Base-by-base conservation (phyloP, 805 yeast species). In the Candida michaelii region DNA sequence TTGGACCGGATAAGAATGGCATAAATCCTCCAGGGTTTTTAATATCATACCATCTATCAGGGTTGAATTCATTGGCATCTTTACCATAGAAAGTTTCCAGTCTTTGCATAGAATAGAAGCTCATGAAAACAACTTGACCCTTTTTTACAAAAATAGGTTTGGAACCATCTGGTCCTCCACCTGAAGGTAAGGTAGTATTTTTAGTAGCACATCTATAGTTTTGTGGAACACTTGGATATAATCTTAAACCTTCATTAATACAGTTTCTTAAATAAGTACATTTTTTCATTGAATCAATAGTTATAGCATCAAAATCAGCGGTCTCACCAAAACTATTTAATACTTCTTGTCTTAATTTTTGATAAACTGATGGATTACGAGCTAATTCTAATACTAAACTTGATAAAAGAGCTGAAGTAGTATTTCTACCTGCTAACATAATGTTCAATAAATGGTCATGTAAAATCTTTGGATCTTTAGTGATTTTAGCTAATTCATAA, bases 1-100 rank as follows among this genome's bases (percentile, higher is more conserved):
- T 59, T 17, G 81, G 81, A 3, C 82, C 82, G 30, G 80, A 79
- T 47, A 74, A 74, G 57, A 76, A 76, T 21, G 80, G 80, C 39
- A 76, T 58, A 55, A 69, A 76, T 9, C 72, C 74, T 76, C 80
- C 74, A 2, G 73, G 69, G 39, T 63, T 58, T 40, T 53, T 54
- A 46, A 65, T 66, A 24, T 51, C 53, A 30, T 60, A 64, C 81
- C 81, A 77, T 44, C 82, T 63, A 47, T 71, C 77, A 6, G 82
- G 82, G 23, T 66, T 58, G 56, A 74, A 76, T 42, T 55, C 66
- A 19, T 52, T 46, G 14, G 77, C 73, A 43, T 76, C 79, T 27
- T 62, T 58, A 29, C 81, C 80, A 62, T 71, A 76, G 51, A 54
- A 53, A 25, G 50, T 59, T 41, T 56, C 48, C 27, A 55, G 46